phyloP scores from a whole-genome alignment of 2,329 filamentous ascomycete species.

The Penicillium sp. region DNA sequence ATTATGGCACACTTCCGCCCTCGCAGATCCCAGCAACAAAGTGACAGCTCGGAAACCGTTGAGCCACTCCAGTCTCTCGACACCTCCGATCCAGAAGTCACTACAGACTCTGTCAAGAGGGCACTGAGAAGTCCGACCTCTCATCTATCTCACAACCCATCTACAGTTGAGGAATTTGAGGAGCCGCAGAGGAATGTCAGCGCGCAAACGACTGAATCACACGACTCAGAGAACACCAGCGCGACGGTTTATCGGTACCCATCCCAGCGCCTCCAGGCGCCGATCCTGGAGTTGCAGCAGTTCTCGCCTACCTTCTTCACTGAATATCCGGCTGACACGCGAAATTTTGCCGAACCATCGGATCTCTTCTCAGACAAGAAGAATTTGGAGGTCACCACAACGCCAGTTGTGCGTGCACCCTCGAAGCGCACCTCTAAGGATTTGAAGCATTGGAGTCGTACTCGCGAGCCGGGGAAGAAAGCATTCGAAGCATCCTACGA shows the following conservation, averaged over 20 bases:
- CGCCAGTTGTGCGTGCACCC: neutral
- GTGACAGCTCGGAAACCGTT: conserved; percentile 6
- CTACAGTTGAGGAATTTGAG: neutral
- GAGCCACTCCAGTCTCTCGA: neutral
- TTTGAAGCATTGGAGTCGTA: neutral
- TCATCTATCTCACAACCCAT: neutral
- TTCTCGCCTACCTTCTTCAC: conserved; percentile 10
- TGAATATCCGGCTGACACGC: conserved; percentile 1
- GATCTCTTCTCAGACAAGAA: conserved; percentile 28
- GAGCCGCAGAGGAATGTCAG: conserved; percentile 35
- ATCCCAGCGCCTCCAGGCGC: conserved; percentile 31
- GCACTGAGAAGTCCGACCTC: neutral
- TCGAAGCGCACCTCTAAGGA: neutral
- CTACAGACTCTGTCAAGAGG: conserved; percentile 12
- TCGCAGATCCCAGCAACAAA: conserved; percentile 13
- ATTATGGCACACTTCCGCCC: conserved; percentile 16
- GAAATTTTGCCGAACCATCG: conserved; percentile 11
- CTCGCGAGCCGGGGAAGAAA: neutral
- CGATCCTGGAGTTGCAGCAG: conserved; percentile 20
- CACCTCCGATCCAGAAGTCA: neutral
- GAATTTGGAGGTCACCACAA: conserved; percentile 3
- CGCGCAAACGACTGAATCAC: conserved; percentile 35
- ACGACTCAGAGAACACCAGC: conserved; percentile 37
- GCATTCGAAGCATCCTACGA: neutral
- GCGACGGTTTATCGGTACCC: conserved; percentile 39